Evolutionary conservation across 2,329 filamentous ascomycete species (phyloP).

Genomic region (Sclerotinia subarctica): DNA sequence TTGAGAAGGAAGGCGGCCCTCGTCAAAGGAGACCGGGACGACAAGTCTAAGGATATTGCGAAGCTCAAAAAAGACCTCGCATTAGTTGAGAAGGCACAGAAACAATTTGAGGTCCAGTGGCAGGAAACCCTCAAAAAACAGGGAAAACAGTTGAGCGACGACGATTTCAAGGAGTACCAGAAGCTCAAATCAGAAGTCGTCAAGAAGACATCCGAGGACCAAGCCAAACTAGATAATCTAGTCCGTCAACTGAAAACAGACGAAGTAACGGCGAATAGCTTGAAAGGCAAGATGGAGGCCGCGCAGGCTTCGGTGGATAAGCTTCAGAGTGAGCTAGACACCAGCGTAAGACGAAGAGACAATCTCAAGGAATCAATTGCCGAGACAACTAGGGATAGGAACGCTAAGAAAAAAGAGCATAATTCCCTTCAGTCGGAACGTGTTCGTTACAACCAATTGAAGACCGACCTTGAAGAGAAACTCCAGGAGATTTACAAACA

Average conservation of each 20-base stretch:
- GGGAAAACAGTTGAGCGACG: slow-evolving; percentile 79
- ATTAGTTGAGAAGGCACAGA: slow-evolving; percentile 83
- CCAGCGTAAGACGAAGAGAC: slow-evolving; percentile 65
- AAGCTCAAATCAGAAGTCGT: slow-evolving; percentile 80
- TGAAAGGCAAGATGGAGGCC: slow-evolving; percentile 83
- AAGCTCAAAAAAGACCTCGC: slow-evolving; percentile 77
- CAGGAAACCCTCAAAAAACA: slow-evolving; percentile 79
- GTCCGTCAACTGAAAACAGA: slow-evolving; percentile 86
- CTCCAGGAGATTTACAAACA: slow-evolving; percentile 76
- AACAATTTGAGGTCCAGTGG: slow-evolving; percentile 85
- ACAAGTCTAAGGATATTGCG: slow-evolving; percentile 64
- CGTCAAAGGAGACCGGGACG: slow-evolving; percentile 72
- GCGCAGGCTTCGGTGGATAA: slow-evolving; percentile 71
- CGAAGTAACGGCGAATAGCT: slow-evolving; percentile 82
- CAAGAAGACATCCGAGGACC: slow-evolving; percentile 75
- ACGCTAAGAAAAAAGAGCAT: slow-evolving; percentile 84
- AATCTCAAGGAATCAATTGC: slow-evolving; percentile 61
- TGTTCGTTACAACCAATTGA: slow-evolving; percentile 73
- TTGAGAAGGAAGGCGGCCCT: slow-evolving; percentile 66
- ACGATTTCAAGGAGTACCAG: slow-evolving; percentile 88
- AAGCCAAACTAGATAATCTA: slow-evolving; percentile 81
- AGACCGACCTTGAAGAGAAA: slow-evolving; percentile 89
- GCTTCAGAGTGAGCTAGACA: slow-evolving; percentile 66
- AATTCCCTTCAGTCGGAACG: slow-evolving; percentile 83
- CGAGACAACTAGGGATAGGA: slow-evolving; percentile 72